These are phyloP conservation scores for Penicillium samsonianum DNA, from an alignment of 495 filamentous ascomycete genomes.

Conservation along the genomic window DNA sequence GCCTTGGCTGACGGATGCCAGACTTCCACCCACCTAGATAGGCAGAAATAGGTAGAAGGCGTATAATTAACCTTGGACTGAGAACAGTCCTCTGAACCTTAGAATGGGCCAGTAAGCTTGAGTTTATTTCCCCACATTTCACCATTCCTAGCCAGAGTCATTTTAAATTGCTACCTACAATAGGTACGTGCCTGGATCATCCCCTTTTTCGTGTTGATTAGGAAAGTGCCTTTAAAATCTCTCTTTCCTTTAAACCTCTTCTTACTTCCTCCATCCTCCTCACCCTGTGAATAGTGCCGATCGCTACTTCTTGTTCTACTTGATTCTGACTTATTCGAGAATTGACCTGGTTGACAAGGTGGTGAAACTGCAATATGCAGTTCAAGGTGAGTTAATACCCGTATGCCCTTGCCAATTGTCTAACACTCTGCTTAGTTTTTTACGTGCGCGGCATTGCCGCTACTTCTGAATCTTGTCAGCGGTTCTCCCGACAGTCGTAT, in stretches of 20 bases:
- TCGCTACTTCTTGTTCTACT: not conserved
- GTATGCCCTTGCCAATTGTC: not conserved
- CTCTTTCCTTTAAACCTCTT: not conserved
- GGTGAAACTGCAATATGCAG: conserved; percentile 23
- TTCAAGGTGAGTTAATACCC: conserved; percentile 18
- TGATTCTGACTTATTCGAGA: not conserved
- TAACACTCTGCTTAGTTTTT: conserved; percentile 13
- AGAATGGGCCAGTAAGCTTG: conserved; percentile 10
- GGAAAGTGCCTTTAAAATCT: conserved; percentile 7
- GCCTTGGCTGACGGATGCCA: conserved; percentile 9
- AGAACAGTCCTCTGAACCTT: not conserved
- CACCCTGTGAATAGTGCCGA: not conserved
- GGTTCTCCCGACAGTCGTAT: conserved; percentile 17
- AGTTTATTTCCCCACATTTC: conserved; percentile 24
- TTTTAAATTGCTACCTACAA: conserved; percentile 7
- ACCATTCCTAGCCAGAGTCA: conserved; percentile 13
- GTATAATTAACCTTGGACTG: conserved; percentile 9
- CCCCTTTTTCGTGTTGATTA: conserved; percentile 3
- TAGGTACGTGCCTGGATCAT: conserved; percentile 23
- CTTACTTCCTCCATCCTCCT: not conserved
- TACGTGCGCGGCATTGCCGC: conserved; percentile 18
- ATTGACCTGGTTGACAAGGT: conserved; percentile 1
- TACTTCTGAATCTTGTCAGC: conserved; percentile 19
- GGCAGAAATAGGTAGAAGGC: too few species aligned
- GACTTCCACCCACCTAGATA: too few species aligned